These are phyloP conservation scores for Kodamaea jinghongensis DNA, from an alignment of 805 yeast species.

Conservation along the genomic window DNA sequence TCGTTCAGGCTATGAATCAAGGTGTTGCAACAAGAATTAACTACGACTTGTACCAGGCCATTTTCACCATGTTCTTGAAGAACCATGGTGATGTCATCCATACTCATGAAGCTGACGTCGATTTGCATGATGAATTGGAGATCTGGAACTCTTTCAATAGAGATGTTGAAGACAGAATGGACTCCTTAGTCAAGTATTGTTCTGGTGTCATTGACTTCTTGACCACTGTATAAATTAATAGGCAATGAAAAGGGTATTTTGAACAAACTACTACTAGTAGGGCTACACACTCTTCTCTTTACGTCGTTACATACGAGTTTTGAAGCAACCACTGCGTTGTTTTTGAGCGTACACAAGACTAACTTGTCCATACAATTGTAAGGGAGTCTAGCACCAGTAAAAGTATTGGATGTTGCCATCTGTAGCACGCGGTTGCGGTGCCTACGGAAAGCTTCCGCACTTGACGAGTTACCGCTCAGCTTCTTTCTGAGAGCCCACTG, in stretches of 20 bases:
- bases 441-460: no score
- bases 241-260: neutral
- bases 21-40: constrained; percentile 58
- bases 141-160: constrained; percentile 47
- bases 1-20: constrained; percentile 62
- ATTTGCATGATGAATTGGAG: constrained; percentile 45
- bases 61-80: constrained; percentile 69
- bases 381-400: no score
- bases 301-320: no score
- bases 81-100: constrained; percentile 80
- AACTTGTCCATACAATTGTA: no score
- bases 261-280: no score
- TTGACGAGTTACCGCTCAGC: no score
- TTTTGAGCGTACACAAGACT: no score
- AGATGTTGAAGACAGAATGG: constrained; percentile 49
- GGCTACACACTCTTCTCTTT: no score
- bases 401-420: no score
- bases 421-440: no score
- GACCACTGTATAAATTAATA: constrained; percentile 30
- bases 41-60: constrained; percentile 79
- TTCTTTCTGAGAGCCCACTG: no score
- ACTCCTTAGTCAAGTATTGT: constrained; percentile 71
- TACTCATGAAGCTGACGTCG: constrained; percentile 30
- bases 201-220: constrained; percentile 73
- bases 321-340: no score